These are phyloP conservation scores for Yamadazyma pseudoaaseri DNA, from an alignment of 1,139 yeast species.

Conservation along the genomic window DNA sequence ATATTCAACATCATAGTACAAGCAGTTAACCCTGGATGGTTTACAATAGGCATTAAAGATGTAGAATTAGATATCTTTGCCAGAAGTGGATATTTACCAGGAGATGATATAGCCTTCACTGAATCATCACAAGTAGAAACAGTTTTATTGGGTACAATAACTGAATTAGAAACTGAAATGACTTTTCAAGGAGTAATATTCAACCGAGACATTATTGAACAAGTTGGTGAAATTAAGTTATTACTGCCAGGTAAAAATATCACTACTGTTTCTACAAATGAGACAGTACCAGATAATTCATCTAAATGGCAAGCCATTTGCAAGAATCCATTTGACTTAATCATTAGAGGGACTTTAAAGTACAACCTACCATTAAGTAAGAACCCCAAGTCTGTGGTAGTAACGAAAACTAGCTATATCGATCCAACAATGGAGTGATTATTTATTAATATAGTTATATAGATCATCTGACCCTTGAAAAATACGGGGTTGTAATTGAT, in stretches of 20 bases:
- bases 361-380: constrained; percentile 71
- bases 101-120: constrained; percentile 5
- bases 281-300: constrained; percentile 38
- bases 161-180: constrained; percentile 67
- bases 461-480: constrained; percentile 22
- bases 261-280: constrained; percentile 24
- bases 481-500: constrained; percentile 26
- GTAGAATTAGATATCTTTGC: constrained; percentile 89
- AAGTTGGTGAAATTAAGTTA: constrained; percentile 70
- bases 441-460: constrained; percentile 11
- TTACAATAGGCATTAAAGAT: constrained; percentile 60
- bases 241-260: constrained; percentile 71
- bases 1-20: constrained; percentile 75
- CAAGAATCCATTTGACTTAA: constrained; percentile 81
- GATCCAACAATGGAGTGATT: constrained; percentile 42
- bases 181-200: constrained; percentile 78
- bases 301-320: constrained; percentile 75
- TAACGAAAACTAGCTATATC: constrained; percentile 57
- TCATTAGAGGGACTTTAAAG: constrained; percentile 77
- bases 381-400: constrained; percentile 55
- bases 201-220: constrained; percentile 52
- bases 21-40: constrained; percentile 86
- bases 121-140: constrained; percentile 47
- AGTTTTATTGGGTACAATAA: constrained; percentile 71
- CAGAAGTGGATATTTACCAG: constrained; percentile 56